A percentile compares a stretch with the other conserved stretches of the same genome.
Conservation (phyloP, 176 grass and related monocot species). For the Pontederia paniculata region DNA sequence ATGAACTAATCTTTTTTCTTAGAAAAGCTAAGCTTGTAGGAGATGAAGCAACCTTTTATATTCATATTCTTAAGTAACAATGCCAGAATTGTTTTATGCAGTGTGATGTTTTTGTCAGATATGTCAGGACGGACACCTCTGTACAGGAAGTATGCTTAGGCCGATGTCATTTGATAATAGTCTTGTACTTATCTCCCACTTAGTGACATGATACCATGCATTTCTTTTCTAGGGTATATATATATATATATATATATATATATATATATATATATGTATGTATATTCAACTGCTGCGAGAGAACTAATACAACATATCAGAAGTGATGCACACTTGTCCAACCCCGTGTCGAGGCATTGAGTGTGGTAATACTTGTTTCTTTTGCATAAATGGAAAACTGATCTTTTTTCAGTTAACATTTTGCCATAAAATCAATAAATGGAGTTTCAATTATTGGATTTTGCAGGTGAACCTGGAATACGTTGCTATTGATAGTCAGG, state of each 20-base stretch:
- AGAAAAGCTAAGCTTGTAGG: too few species aligned
- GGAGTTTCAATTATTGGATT: background rate
- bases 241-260: too few species aligned
- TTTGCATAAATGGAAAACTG: background rate
- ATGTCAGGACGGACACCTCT: slow-evolving; percentile 76
- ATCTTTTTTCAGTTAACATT: too few species aligned
- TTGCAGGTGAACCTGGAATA: slow-evolving; percentile 93
- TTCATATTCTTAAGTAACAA: slow-evolving; percentile 20
- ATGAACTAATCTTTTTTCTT: background rate
- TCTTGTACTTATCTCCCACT: background rate
- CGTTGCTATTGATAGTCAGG: slow-evolving; percentile 77
- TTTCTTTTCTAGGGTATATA: slow-evolving; percentile 9
- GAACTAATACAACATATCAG: slow-evolving; percentile 59
- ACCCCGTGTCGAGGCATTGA: slow-evolving; percentile 50
- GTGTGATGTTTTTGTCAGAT: slow-evolving; percentile 65
- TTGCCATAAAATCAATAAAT: too few species aligned
- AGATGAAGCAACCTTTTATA: background rate
- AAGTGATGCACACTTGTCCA: slow-evolving; percentile 48
- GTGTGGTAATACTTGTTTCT: slow-evolving; percentile 42
- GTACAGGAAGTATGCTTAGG: slow-evolving; percentile 79
- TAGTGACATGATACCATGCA: too few species aligned
- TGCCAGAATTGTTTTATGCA: slow-evolving; percentile 32
- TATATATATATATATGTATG: too few species aligned
- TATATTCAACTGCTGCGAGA: slow-evolving; percentile 49
- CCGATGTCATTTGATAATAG: slow-evolving; percentile 11